Percentiles rank a stretch among this genome's conserved stretches.
phyloP scores from a whole-genome alignment of 805 yeast genomes.

The Lipomyces lipofer region DNA sequence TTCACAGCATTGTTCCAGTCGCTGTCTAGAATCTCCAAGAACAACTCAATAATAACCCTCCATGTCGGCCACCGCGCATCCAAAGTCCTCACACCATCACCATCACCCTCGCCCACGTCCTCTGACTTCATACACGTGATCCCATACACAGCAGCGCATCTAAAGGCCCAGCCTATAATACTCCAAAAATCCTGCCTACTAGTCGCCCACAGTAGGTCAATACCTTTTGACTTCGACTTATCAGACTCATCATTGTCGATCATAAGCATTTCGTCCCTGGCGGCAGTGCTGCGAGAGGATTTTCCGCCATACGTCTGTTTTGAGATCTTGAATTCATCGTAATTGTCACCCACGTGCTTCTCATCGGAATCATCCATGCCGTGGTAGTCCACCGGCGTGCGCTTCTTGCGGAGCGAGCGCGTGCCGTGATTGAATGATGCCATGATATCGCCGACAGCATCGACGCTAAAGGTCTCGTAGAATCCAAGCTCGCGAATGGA shows the following conservation, averaged over 20 bases:
- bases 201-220: constrained; percentile 13
- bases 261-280: not conserved
- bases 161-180: constrained; percentile 25
- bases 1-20: constrained; percentile 17
- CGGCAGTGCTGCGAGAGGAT: not conserved
- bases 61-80: constrained; percentile 25
- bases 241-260: not conserved
- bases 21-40: constrained; percentile 9
- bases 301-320: not conserved
- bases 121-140: not conserved
- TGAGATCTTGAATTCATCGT: not conserved
- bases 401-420: not conserved
- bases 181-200: constrained; percentile 19
- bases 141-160: constrained; percentile 22
- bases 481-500: constrained; percentile 20
- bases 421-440: not conserved
- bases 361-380: not conserved
- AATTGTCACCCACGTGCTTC: not conserved
- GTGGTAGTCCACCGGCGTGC: not conserved
- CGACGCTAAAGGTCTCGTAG: constrained; percentile 8
- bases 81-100: not conserved
- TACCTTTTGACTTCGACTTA: constrained; percentile 5
- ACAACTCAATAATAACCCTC: not conserved
- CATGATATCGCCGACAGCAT: not conserved
- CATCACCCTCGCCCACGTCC: not conserved